Conservation (phyloP, 1,139 yeast genomes). For the Sugiyamaella xylanicola region DNA sequence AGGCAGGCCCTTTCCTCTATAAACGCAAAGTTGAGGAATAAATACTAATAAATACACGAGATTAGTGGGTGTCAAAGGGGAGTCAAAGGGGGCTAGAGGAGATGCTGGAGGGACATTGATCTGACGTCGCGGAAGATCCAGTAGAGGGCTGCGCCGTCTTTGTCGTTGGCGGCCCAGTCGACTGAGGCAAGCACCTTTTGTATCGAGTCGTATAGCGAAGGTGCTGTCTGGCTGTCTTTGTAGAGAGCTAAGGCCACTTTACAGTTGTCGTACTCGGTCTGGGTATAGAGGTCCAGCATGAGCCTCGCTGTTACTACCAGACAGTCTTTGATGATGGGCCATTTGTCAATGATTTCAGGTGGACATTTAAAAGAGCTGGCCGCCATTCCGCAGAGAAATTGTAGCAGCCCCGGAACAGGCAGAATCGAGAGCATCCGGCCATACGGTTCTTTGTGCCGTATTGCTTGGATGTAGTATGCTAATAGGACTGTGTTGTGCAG, state of each 20-base stretch:
- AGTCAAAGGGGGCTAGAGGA: neutral
- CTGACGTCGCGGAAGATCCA: conserved; percentile 32
- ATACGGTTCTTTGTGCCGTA: conserved; percentile 22
- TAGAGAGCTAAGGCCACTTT: conserved; percentile 29
- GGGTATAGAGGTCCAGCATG: conserved; percentile 26
- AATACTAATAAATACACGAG: neutral
- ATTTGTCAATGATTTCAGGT: conserved; percentile 25
- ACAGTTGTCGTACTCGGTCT: conserved; percentile 29
- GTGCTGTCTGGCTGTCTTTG: conserved; percentile 26
- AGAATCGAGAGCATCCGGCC: conserved; percentile 29
- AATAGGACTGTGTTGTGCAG: conserved; percentile 30
- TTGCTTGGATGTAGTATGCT: conserved; percentile 26
- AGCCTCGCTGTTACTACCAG: conserved; percentile 26
- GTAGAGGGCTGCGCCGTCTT: conserved; percentile 31
- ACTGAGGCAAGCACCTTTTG: conserved; percentile 24
- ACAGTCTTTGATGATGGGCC: conserved; percentile 29
- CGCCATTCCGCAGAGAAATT: conserved; percentile 33
- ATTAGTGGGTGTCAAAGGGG: neutral
- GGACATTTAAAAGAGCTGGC: conserved; percentile 30
- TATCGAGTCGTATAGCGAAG: conserved; percentile 23
- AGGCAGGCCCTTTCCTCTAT: conserved; percentile 4
- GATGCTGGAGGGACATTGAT: conserved; percentile 29
- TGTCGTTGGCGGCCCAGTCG: conserved; percentile 29
- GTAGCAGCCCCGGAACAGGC: conserved; percentile 32
- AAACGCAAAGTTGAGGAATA: neutral